Conservation (phyloP, 352 stramenopile species). For the Plasmopara halstedii region DNA sequence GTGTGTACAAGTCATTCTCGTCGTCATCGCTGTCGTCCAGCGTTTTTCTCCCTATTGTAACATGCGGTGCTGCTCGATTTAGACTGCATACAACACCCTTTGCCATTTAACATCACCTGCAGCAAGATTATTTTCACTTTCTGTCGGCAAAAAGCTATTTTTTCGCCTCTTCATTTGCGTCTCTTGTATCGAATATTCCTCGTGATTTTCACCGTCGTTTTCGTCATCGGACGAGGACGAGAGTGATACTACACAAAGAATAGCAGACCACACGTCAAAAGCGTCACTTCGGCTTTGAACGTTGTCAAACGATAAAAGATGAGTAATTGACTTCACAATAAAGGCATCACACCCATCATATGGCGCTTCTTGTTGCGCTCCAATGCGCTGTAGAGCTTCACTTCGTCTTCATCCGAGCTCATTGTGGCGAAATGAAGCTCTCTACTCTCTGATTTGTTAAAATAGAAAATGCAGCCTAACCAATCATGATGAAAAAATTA, state of each 20-base stretch:
- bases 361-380: slow-evolving; percentile 57
- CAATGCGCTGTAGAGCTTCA: slow-evolving; percentile 71
- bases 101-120: slow-evolving; percentile 5
- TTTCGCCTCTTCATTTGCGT: slow-evolving; percentile 2
- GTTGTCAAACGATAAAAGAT: not conserved
- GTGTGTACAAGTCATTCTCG: slow-evolving; percentile 36
- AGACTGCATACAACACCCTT: not conserved
- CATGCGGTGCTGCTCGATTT: slow-evolving; percentile 1
- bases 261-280: not conserved
- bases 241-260: slow-evolving; percentile 42
- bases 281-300: not conserved
- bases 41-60: slow-evolving; percentile 5
- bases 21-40: slow-evolving; percentile 23
- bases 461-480: no score
- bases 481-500: no score
- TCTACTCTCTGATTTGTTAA: slow-evolving; percentile 6
- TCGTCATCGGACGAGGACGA: slow-evolving; percentile 37
- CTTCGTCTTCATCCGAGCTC: slow-evolving; percentile 43
- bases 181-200: slow-evolving; percentile 14
- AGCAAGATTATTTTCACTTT: slow-evolving; percentile 11
- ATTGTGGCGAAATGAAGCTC: slow-evolving; percentile 8
- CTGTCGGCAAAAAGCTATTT: slow-evolving; percentile 1
- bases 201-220: slow-evolving; percentile 14
- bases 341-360: slow-evolving; percentile 40
- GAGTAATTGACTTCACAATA: not conserved